Percentiles rank a stretch among this genome's conserved stretches.
Evolutionary conservation across 2,329 filamentous ascomycete species (phyloP).

Genomic region (Neonectria coccinea): DNA sequence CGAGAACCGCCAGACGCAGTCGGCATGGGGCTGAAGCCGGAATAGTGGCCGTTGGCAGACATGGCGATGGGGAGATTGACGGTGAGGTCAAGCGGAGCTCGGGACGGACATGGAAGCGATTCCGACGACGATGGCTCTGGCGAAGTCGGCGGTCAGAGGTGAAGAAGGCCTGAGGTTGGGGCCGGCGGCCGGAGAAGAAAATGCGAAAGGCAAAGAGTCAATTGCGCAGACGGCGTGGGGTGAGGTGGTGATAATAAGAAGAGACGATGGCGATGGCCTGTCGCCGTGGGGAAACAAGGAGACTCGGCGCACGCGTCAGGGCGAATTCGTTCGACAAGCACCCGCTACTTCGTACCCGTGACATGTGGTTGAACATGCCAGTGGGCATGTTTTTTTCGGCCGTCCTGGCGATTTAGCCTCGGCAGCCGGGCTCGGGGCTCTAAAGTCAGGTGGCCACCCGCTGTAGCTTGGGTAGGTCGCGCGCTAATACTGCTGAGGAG

Average conservation of each 20-base stretch:
- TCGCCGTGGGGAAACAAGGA: conserved; percentile 30
- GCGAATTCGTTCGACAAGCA: conserved; percentile 36
- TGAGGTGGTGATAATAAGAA: conserved; percentile 23
- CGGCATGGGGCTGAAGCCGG: conserved; percentile 59
- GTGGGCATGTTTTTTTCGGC: conserved; percentile 28
- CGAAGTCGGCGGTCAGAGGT: conserved; percentile 19
- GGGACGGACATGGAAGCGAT: conserved; percentile 33
- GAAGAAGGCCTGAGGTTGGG: conserved; percentile 1
- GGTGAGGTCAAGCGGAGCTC: conserved; percentile 21
- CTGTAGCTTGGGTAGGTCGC: conserved; percentile 19
- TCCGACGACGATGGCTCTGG: conserved; percentile 22
- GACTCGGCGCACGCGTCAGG: conserved; percentile 44
- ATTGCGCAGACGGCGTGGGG: conserved; percentile 19
- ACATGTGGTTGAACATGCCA: conserved; percentile 43
- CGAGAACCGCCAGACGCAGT: conserved; percentile 48
- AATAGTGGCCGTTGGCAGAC: conserved; percentile 59
- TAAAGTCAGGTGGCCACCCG: conserved; percentile 32
- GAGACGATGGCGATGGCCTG: conserved; percentile 26
- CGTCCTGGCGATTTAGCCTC: conserved; percentile 39
- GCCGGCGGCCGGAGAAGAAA: conserved; percentile 1
- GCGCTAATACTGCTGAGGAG: conserved; percentile 12
- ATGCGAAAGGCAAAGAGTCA: conserved; percentile 14
- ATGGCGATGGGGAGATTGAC: conserved; percentile 48
- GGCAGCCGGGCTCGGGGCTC: conserved; percentile 38
- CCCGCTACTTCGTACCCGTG: conserved; percentile 29